Evolutionary conservation across 1,284 basidiomycete species (phyloP).

Genomic region (Caloboletus inedulis): DNA sequence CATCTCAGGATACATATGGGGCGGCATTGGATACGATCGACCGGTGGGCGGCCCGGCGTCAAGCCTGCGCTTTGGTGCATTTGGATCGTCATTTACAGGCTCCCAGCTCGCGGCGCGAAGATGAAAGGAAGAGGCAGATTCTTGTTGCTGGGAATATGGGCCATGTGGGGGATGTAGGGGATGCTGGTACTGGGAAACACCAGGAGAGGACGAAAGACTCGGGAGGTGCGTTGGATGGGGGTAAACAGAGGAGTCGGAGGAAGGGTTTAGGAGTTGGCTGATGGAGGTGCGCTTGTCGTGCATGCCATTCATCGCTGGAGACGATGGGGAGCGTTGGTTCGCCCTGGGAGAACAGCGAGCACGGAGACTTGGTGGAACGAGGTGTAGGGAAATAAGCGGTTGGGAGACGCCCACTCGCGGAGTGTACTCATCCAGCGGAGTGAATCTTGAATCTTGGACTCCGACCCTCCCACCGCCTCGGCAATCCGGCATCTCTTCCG

Average conservation of each 20-base stretch:
- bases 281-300: conserved; percentile 55
- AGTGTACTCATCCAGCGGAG: conserved; percentile 30
- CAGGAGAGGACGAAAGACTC: conserved; percentile 23
- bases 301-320: conserved; percentile 41
- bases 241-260: conserved; percentile 34
- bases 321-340: conserved; percentile 15
- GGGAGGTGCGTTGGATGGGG: conserved; percentile 31
- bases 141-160: conserved; percentile 30
- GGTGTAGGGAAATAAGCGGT: conserved; percentile 28
- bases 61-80: conserved; percentile 33
- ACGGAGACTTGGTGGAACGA: conserved; percentile 20
- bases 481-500: conserved; percentile 27
- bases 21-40: conserved; percentile 36
- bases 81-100: conserved; percentile 35
- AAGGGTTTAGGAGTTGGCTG: conserved; percentile 50
- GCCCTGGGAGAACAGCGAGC: conserved; percentile 6
- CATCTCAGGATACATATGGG: conserved; percentile 35
- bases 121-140: conserved; percentile 36
- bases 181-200: conserved; percentile 33
- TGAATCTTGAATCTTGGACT: conserved; percentile 22
- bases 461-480: conserved; percentile 23
- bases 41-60: conserved; percentile 31
- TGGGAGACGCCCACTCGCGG: conserved; percentile 33
- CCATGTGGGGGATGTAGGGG: conserved; percentile 26
- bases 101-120: conserved; percentile 47